Evolutionary conservation across 2,329 filamentous ascomycete genomes (phyloP).

Genomic region (Ilyonectria robusta): DNA sequence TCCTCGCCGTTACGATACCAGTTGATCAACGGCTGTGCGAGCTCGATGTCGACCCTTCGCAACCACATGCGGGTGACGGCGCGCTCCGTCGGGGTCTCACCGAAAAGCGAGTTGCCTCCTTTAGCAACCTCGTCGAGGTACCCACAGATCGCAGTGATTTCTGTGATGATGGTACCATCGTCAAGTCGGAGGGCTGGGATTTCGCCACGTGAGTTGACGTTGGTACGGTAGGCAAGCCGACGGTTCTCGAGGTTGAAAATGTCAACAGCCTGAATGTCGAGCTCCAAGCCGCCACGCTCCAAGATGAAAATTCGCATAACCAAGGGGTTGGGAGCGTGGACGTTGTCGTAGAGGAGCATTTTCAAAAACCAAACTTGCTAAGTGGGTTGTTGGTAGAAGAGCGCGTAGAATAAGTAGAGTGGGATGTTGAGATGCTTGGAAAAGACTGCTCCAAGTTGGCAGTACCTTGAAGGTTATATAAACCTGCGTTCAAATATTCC

Average conservation of each 20-base stretch:
- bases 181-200: constrained; percentile 11
- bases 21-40: constrained; percentile 11
- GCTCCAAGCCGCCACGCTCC: constrained; percentile 27
- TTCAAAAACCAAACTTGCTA: background rate
- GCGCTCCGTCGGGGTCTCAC: constrained; percentile 1
- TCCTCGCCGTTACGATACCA: constrained; percentile 14
- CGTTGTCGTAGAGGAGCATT: constrained; percentile 31
- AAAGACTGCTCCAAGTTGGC: background rate
- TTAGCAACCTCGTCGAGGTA: constrained; percentile 16
- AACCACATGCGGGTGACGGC: constrained; percentile 25
- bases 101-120: constrained; percentile 1
- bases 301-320: constrained; percentile 34
- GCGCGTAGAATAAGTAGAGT: background rate
- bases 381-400: background rate
- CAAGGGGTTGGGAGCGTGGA: constrained; percentile 20
- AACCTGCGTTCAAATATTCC: no score
- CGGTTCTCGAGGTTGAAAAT: constrained; percentile 34
- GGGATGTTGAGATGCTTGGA: background rate
- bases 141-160: constrained; percentile 23
- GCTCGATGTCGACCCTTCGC: constrained; percentile 18
- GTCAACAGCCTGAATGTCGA: constrained; percentile 28
- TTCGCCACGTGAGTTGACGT: constrained; percentile 30
- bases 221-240: constrained; percentile 20
- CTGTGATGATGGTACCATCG: constrained; percentile 12
- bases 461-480: no score